Evolutionary conservation across 2,329 filamentous ascomycete genomes (phyloP).

Genomic region (Fusarium mexicanum): DNA sequence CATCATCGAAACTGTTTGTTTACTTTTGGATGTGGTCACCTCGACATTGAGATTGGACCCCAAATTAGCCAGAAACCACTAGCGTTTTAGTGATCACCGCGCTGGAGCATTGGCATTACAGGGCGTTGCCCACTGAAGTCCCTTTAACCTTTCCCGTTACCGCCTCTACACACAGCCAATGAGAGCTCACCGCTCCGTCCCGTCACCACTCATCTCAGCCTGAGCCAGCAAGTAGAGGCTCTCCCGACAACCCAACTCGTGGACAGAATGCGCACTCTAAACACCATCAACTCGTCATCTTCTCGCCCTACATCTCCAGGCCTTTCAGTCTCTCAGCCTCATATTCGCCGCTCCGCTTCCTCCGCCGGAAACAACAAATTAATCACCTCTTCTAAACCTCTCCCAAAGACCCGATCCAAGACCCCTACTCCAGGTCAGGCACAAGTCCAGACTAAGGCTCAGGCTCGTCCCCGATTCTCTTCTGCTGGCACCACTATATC

Average conservation of each 20-base stretch:
- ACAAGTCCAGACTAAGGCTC: constrained; percentile 19
- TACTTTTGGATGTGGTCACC: constrained; percentile 27
- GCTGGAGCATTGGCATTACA: constrained; percentile 2
- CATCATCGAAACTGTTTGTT: constrained; percentile 25
- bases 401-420: constrained; percentile 24
- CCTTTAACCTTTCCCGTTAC: constrained; percentile 33
- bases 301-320: constrained; percentile 28
- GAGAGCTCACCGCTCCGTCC: constrained; percentile 26
- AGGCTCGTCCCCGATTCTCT: constrained; percentile 35
- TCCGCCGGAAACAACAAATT: constrained; percentile 22
- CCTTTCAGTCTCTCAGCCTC: constrained; percentile 19
- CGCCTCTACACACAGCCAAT: constrained; percentile 31
- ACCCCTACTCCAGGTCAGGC: constrained; percentile 25
- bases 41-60: constrained; percentile 18
- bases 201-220: constrained; percentile 26
- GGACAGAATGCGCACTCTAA: constrained; percentile 43
- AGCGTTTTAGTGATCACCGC: constrained; percentile 24
- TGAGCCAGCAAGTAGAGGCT: constrained; percentile 30
- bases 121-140: constrained; percentile 12
- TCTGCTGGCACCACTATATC: constrained; percentile 37
- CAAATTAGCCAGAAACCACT: constrained; percentile 22
- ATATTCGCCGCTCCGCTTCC: constrained; percentile 17
- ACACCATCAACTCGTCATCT: constrained; percentile 42
- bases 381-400: constrained; percentile 28
- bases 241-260: constrained; percentile 25